phyloP scores from a whole-genome alignment of 164 flowering plant genomes.

The Litsea cubeba region DNA sequence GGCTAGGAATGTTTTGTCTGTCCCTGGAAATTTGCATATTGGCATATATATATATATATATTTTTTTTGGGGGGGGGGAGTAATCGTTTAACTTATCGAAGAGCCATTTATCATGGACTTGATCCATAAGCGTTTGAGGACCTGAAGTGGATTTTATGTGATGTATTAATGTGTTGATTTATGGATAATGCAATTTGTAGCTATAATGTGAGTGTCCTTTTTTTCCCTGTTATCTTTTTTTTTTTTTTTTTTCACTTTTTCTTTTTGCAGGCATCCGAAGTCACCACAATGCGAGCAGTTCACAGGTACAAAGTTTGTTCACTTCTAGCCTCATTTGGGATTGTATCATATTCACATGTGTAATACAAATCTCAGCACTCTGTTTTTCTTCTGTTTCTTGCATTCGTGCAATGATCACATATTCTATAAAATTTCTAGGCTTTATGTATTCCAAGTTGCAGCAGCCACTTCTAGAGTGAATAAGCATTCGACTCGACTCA shows the following conservation, averaged over 20 bases:
- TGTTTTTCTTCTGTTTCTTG: background rate
- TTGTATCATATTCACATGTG: background rate
- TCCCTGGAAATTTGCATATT: too few species aligned
- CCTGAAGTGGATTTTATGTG: background rate
- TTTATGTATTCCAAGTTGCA: background rate
- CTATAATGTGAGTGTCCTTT: background rate
- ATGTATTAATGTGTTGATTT: background rate
- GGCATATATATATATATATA: too few species aligned
- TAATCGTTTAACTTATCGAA: too few species aligned
- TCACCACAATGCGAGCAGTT: constrained; percentile 37
- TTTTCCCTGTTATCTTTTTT: too few species aligned
- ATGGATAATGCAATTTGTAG: background rate
- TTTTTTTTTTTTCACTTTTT: background rate
- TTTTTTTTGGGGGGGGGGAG: too few species aligned
- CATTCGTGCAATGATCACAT: background rate
- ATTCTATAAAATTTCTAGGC: background rate
- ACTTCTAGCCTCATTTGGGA: background rate
- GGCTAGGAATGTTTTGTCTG: too few species aligned
- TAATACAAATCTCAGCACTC: background rate
- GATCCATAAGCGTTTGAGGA: too few species aligned
- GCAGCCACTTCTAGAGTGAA: background rate
- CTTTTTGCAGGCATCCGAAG: constrained; percentile 52
- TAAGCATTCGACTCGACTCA: background rate
- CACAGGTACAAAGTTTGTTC: constrained; percentile 45
- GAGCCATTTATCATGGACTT: too few species aligned